These are phyloP conservation scores for Phaeomoniella chlamydospora DNA, from an alignment of 2,329 filamentous ascomycete species.

Conservation along the genomic window DNA sequence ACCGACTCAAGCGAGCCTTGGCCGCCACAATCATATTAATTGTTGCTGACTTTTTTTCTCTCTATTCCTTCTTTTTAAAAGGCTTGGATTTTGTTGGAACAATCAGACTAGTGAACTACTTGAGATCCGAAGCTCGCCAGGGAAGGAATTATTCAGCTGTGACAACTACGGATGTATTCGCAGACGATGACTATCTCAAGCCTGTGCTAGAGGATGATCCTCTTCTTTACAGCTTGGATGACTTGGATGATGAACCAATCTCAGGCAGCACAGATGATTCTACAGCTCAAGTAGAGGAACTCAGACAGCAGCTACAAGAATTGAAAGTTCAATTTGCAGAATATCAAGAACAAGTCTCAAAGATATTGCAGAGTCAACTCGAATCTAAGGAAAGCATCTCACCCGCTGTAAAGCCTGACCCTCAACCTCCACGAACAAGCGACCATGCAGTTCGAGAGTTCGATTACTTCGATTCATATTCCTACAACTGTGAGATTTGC, in stretches of 20 bases:
- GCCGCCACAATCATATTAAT: constrained; percentile 6
- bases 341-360: constrained; percentile 50
- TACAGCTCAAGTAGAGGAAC: constrained; percentile 37
- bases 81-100: constrained; percentile 58
- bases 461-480: constrained; percentile 51
- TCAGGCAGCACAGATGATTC: constrained; percentile 17
- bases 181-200: constrained; percentile 68
- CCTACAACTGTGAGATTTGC: constrained; percentile 34
- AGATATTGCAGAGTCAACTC: constrained; percentile 53
- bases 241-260: constrained; percentile 38
- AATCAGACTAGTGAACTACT: constrained; percentile 62
- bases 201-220: constrained; percentile 83
- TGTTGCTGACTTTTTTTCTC: constrained; percentile 5
- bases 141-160: constrained; percentile 36
- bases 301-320: constrained; percentile 47
- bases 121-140: constrained; percentile 31
- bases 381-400: constrained; percentile 37
- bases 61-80: constrained; percentile 19
- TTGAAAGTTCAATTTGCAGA: constrained; percentile 48
- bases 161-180: constrained; percentile 47
- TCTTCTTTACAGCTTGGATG: constrained; percentile 74
- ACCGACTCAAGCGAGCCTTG: constrained; percentile 4
- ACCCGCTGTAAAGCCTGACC: constrained; percentile 15
- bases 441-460: constrained; percentile 29
- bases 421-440: constrained; percentile 29